These are phyloP conservation scores for Nemania diffusa DNA, from an alignment of 2,329 filamentous ascomycete species.

Conservation along the genomic window DNA sequence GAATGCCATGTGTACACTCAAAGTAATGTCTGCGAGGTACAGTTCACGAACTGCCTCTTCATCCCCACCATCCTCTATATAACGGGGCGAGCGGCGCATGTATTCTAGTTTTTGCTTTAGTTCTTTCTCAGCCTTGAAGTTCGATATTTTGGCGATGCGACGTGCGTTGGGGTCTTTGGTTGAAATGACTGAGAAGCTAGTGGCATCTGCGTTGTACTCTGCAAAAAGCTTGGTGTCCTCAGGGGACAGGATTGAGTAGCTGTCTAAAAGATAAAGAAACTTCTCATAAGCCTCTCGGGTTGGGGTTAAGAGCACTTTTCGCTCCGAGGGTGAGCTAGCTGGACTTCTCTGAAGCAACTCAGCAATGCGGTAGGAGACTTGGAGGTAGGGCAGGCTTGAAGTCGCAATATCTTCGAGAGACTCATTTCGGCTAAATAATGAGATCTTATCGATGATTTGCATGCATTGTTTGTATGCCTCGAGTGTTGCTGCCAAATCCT, in stretches of 20 bases:
- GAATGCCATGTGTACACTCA: conserved; percentile 82
- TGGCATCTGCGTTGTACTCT: conserved; percentile 76
- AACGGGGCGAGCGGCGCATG: conserved; percentile 56
- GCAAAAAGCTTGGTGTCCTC: conserved; percentile 76
- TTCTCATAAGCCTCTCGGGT: conserved; percentile 79
- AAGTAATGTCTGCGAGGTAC: conserved; percentile 78
- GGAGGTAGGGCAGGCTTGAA: conserved; percentile 84
- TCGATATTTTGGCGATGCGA: conserved; percentile 84
- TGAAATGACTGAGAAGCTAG: conserved; percentile 77
- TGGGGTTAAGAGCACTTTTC: conserved; percentile 69
- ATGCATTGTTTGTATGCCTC: conserved; percentile 78
- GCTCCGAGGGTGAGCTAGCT: conserved; percentile 61
- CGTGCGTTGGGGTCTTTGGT: conserved; percentile 70
- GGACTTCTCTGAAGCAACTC: conserved; percentile 79
- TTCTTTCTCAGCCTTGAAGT: conserved; percentile 86
- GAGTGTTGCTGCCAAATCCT: conserved; percentile 74
- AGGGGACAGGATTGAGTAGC: conserved; percentile 76
- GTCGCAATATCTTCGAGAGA: conserved; percentile 86
- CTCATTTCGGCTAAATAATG: conserved; percentile 93
- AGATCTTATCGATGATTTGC: conserved; percentile 73
- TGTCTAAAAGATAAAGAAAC: conserved; percentile 80
- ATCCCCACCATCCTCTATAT: conserved; percentile 71
- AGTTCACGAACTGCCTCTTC: conserved; percentile 85
- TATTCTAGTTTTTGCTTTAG: conserved; percentile 82
- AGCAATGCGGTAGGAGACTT: conserved; percentile 80